Base-by-base conservation (phyloP, 352 stramenopile species). In the Pythium aristosporum region DNA sequence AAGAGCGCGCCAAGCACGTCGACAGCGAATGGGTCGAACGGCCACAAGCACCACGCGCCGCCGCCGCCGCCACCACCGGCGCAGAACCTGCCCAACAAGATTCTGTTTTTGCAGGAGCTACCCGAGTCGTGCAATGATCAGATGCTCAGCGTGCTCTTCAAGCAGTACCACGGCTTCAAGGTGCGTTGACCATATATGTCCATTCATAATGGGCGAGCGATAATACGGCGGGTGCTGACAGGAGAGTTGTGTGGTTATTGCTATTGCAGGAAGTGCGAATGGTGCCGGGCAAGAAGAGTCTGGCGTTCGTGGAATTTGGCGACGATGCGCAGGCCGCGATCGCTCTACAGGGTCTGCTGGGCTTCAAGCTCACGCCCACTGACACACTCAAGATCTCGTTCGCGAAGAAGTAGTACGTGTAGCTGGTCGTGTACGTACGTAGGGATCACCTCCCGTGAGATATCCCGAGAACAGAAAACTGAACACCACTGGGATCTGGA, bases 301-400 rank as follows among this genome's bases (percentile, higher is more conserved):
- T 98, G 55, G 96, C 94, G 55, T 99, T 98, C 71, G 92, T 99
- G 66, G 96, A 99, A 79, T 99, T 98, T 87, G 86, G 79, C 46
- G 84, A 95, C 66, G 86, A 95, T 50, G 78, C 83, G 15, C 86
- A 95, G 67, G 86, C 86, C 4, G 73, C 80, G 43, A 92, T 93
- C 61, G 86, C 86, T 32, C 67, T 93, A 59, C 84, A 95, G 64
- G 84, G 82, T 12, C 85, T 95, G 46, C 78, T 75, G 48, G 84
- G 86, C 34, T 95, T 95, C 71, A 93, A 93, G 67, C 79, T 95
- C 68, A 93, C 84, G 50, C 80, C 86, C 23, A 92, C 85, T 37
- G 86, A 95, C 37, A 67, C 60, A 57, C 83, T 95, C 71, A 87
- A 87, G 71, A 80, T 95, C 57, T 91, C 81, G 28, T 95, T 95